These are phyloP conservation scores for Pueraria montana DNA, from an alignment of 306 rosid genomes.

Conservation along the genomic window DNA sequence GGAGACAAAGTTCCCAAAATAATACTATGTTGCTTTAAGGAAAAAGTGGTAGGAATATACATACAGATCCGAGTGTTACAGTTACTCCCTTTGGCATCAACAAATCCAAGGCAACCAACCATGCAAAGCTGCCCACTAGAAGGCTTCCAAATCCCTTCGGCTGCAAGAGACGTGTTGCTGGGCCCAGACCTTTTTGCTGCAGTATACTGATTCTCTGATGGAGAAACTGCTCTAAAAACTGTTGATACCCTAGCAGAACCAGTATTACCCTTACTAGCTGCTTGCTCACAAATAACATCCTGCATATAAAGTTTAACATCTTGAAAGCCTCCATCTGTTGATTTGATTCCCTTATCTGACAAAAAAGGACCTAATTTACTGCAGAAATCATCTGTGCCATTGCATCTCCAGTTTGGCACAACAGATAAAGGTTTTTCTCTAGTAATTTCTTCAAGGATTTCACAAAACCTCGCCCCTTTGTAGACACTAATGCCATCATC, in stretches of 20 bases:
- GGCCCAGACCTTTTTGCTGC: conserved; percentile 79
- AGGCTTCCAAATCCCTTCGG: conserved; percentile 94
- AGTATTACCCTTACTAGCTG: conserved; percentile 33
- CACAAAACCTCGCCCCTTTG: conserved; percentile 68
- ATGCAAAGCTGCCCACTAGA: conserved; percentile 96
- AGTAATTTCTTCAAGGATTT: conserved; percentile 76
- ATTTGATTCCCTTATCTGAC: conserved; percentile 68
- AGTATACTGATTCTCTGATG: conserved; percentile 69
- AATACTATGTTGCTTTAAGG: conserved; percentile 78
- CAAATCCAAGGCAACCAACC: conserved; percentile 84
- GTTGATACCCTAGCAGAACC: conserved; percentile 80
- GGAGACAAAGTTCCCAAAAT: conserved; percentile 77
- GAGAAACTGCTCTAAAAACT: conserved; percentile 82
- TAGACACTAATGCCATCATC: conserved; percentile 59
- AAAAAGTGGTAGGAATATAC: conserved; percentile 78
- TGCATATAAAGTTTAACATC: conserved; percentile 78
- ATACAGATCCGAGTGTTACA: conserved; percentile 83
- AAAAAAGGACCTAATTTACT: conserved; percentile 82
- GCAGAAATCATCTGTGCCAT: conserved; percentile 74
- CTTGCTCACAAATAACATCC: conserved; percentile 72
- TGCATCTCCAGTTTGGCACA: conserved; percentile 92
- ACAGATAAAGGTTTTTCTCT: conserved; percentile 68
- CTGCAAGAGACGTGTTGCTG: conserved; percentile 75
- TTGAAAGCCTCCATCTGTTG: conserved; percentile 81
- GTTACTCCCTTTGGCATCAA: conserved; percentile 58